These are phyloP conservation scores for Aspergillus japonicus DNA, from an alignment of 2,329 filamentous ascomycete species.

Conservation along the genomic window DNA sequence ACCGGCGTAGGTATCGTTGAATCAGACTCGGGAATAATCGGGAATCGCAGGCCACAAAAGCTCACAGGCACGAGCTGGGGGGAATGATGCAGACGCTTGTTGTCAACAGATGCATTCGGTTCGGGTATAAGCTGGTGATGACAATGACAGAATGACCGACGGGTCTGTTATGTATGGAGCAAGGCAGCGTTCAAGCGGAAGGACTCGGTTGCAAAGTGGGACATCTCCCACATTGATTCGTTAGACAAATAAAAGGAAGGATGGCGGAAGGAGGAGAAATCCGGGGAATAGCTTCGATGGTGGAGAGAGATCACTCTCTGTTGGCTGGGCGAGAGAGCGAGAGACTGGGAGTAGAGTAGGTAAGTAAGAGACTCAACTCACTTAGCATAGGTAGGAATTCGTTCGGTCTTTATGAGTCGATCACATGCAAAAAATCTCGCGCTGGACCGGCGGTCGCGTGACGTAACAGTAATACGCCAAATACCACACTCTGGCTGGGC, in stretches of 20 bases:
- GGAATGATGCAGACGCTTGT: neutral
- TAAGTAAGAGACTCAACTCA: too few relatives aligned
- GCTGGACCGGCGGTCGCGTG: slow-evolving; percentile 29
- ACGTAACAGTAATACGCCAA: slow-evolving; percentile 33
- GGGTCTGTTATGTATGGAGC: slow-evolving; percentile 11
- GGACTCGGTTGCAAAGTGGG: slow-evolving; percentile 12
- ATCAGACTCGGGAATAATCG: neutral
- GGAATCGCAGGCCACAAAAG: neutral
- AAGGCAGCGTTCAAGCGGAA: slow-evolving; percentile 14
- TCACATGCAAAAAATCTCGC: slow-evolving; percentile 37
- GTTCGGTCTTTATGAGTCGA: slow-evolving; percentile 26
- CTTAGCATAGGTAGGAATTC: slow-evolving; percentile 10
- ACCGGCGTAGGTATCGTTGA: slow-evolving; percentile 2
- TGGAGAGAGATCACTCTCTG: slow-evolving; percentile 11
- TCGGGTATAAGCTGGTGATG: neutral
- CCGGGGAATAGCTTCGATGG: slow-evolving; percentile 21
- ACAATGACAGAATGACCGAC: neutral
- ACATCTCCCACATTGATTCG: slow-evolving; percentile 21
- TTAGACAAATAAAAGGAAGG: slow-evolving; percentile 6
- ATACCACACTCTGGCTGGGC: slow-evolving; percentile 14
- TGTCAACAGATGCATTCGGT: neutral
- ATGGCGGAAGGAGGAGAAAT: slow-evolving; percentile 16
- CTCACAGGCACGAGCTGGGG: neutral
- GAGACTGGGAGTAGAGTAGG: slow-evolving; percentile 2
- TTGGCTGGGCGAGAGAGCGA: neutral